phyloP scores from a whole-genome alignment of 2,329 filamentous ascomycete species.

The Ceratocystis lukuohia region DNA sequence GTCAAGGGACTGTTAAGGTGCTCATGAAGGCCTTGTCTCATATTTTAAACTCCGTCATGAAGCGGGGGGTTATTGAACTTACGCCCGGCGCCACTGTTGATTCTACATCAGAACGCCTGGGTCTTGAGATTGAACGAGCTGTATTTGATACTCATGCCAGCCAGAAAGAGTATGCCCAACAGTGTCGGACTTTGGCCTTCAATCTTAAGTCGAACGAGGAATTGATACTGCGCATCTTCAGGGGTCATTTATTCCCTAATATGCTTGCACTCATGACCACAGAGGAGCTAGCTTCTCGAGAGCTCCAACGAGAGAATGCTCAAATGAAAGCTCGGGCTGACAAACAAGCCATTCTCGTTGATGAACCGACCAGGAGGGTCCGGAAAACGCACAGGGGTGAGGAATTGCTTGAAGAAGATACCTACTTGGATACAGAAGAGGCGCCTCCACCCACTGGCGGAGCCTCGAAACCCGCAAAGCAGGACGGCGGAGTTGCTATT shows the following conservation, averaged over 20 bases:
- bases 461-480: slow-evolving; percentile 12
- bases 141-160: slow-evolving; percentile 43
- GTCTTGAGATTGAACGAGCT: slow-evolving; percentile 66
- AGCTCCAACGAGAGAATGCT: slow-evolving; percentile 65
- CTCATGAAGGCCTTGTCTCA: slow-evolving; percentile 56
- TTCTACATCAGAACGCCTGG: slow-evolving; percentile 53
- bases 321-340: slow-evolving; percentile 66
- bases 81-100: slow-evolving; percentile 51
- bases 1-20: slow-evolving; percentile 56
- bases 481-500: slow-evolving; percentile 19
- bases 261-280: slow-evolving; percentile 75
- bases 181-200: slow-evolving; percentile 65
- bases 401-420: slow-evolving; percentile 71
- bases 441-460: slow-evolving; percentile 20
- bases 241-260: slow-evolving; percentile 55
- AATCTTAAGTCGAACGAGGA: slow-evolving; percentile 84
- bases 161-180: slow-evolving; percentile 40
- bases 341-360: slow-evolving; percentile 72
- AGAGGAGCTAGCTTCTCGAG: slow-evolving; percentile 83
- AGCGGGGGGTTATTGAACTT: slow-evolving; percentile 49
- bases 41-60: slow-evolving; percentile 52
- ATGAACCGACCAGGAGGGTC: slow-evolving; percentile 63
- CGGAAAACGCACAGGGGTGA: slow-evolving; percentile 91
- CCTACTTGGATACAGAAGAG: slow-evolving; percentile 27
- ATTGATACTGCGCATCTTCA: slow-evolving; percentile 62